Base-by-base conservation (phyloP, 2,329 filamentous ascomycete genomes). In the Trichoderma harzianum region DNA sequence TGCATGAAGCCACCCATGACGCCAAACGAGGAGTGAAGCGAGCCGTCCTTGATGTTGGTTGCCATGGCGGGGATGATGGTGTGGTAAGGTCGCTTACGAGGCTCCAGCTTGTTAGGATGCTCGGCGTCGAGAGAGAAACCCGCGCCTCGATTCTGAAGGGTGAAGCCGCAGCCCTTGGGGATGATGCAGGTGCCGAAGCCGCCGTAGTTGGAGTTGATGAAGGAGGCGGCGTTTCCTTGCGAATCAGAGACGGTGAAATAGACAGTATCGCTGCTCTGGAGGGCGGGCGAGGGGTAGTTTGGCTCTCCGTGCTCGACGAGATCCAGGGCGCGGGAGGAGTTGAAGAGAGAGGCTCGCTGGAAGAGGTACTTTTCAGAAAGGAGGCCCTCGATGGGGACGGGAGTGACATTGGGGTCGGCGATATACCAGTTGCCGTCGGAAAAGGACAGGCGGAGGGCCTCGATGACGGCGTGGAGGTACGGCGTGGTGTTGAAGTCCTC, bases 1-100 rank as follows among this genome's bases (percentile, higher is more conserved):
- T 99, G 96, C 93, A 98, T 98, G 82, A 97, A 98, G 3, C 94
- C 95, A 67, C 96, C 96, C 96, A 98, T 98, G 73, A 98, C 95
- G 68, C 96, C 96, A 77, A 95, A 98, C 3, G 97, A 92, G 5
- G 90, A 92, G 80, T 97, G 93, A 71, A 98, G 83, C 63, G 88
- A 91, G 30, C 89, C 89, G 76, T 97, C 94, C 5, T 84, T 83
- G 21, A 89, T 80, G 76, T 96, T 94, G 0, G 96, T 98, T 21
- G 95, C 90, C 80, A 98, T 87, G 0, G 93, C 95, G 0, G 96
- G 95, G 77, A 99, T 99, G 80, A 99, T 98, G 69, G 96, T 99
- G 82, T 98, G 96, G 82, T 98, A 99, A 0, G 96, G 96, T 60
- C 96, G 84, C 84, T 98, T 98, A 39, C 90, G 85, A 0, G 94